Percentiles rank a stretch among this genome's conserved stretches.
phyloP scores from a whole-genome alignment of 2,329 filamentous ascomycete genomes.

The Aureobasidium sp. region DNA sequence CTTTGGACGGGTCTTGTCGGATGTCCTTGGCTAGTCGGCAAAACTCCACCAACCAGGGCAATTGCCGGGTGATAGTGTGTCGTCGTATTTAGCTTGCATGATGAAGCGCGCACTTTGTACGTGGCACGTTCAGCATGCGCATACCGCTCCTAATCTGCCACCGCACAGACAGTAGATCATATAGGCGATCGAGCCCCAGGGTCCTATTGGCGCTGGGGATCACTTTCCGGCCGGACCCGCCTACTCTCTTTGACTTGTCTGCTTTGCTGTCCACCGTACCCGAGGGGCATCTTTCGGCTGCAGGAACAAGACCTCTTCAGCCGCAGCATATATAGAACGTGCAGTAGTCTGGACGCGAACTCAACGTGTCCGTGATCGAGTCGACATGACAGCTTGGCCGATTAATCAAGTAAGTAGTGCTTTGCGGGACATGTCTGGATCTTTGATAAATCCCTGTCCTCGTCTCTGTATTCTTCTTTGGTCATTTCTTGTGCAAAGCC shows the following conservation, averaged over 20 bases:
- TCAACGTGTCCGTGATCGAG: slow-evolving; percentile 10
- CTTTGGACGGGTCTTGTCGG: neutral
- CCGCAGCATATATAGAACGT: neutral
- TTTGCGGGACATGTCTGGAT: neutral
- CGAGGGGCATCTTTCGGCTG: neutral
- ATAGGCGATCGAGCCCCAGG: neutral
- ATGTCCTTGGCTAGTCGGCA: neutral
- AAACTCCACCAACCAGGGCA: neutral
- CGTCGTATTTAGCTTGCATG: slow-evolving; percentile 8
- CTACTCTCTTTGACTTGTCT: neutral
- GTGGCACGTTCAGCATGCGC: slow-evolving; percentile 10
- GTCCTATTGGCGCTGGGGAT: neutral
- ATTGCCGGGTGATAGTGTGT: neutral
- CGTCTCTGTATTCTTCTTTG: neutral
- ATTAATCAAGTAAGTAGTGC: neutral
- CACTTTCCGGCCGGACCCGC: neutral
- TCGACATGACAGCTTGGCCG: neutral
- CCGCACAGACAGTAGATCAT: slow-evolving; percentile 9
- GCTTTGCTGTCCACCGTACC: neutral
- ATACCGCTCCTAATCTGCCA: slow-evolving; percentile 12
- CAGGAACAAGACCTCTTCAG: slow-evolving; percentile 5
- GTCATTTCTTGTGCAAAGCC: neutral
- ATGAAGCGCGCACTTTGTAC: slow-evolving; percentile 5
- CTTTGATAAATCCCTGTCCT: neutral
- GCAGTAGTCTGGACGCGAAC: slow-evolving; percentile 6